Base-by-base conservation (phyloP, 805 yeast species). In the Yarrowia osloensis region DNA sequence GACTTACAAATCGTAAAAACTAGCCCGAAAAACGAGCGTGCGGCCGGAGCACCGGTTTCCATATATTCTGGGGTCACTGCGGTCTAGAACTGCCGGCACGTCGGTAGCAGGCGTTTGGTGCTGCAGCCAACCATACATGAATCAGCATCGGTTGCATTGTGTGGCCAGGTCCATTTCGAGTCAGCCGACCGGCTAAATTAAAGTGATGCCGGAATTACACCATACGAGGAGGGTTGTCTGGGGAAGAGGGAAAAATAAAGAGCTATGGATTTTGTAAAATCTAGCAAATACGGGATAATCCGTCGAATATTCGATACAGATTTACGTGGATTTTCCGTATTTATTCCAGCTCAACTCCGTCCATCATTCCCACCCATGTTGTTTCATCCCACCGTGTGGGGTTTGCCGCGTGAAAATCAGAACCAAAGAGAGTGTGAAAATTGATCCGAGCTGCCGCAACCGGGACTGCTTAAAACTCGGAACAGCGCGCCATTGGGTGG, bases 361-460 rank as follows among this genome's bases (percentile, higher is more conserved):
- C 5, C 37, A 7, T 8, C 3, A n/a, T 11, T 13, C 24, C 9
- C 39, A 29, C 55, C 57, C 57, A 50, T 50, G 57, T 50, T 50
- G 57, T 26, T 54, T 54, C 61, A 54, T 22, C 61, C 61, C 61
- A 35, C 61, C 44, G 61, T 35, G 46, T 54, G 61, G 61, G 61
- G 61, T 50, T 50, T 50, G 40, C 57, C 57, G 57, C 57, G 57
- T 50, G 57, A 50, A 50, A 50, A 50, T 17, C 40, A 50, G 42
- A 52, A 31, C 21, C 42, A 35, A 37, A 22, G 44, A 54, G 21
- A 54, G 61, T 37, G 61, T 54, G 61, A 54, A 54, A 54, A 24
- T 54, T 54, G 61, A 35, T 54, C 61, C 61, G 61, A 54, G 61
- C 44, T 54, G 44, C 61, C 44, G 33, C 61, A 15, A n/a, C 44